Conservation (phyloP, 2,329 filamentous ascomycete genomes). For the Alternaria brassicicola region DNA sequence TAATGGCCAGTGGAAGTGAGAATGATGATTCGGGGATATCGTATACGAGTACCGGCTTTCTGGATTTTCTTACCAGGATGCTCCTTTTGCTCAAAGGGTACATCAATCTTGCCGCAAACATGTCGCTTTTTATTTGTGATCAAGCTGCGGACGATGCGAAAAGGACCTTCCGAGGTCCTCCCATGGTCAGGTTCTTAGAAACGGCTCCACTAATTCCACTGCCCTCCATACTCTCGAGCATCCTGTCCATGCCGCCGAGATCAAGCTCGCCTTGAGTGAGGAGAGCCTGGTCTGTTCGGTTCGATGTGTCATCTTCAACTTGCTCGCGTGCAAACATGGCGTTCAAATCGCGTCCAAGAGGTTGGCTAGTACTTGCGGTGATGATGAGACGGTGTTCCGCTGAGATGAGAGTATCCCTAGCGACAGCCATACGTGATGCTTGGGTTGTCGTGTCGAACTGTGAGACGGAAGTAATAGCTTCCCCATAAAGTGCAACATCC, state of each 20-base stretch:
- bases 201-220: constrained; percentile 28
- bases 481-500: constrained; percentile 50
- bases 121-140: neutral
- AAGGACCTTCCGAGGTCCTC: constrained; percentile 44
- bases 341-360: constrained; percentile 38
- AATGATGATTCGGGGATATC: constrained; percentile 2
- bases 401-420: constrained; percentile 52
- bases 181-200: constrained; percentile 34
- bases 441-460: constrained; percentile 51
- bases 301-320: constrained; percentile 37
- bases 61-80: neutral
- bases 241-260: constrained; percentile 55
- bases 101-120: neutral
- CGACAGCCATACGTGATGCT: constrained; percentile 52
- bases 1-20: neutral
- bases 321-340: constrained; percentile 38
- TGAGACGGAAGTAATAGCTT: constrained; percentile 51
- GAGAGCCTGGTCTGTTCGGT: constrained; percentile 50
- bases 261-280: constrained; percentile 55
- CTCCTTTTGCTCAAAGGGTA: neutral
- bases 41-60: neutral
- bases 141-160: constrained; percentile 43
- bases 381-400: constrained; percentile 55
- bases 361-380: constrained; percentile 43
- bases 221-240: constrained; percentile 49